Percentiles rank a stretch among this genome's conserved stretches.
Conservation (phyloP, 75 land plant species). For the Cupressus sempervirens region DNA sequence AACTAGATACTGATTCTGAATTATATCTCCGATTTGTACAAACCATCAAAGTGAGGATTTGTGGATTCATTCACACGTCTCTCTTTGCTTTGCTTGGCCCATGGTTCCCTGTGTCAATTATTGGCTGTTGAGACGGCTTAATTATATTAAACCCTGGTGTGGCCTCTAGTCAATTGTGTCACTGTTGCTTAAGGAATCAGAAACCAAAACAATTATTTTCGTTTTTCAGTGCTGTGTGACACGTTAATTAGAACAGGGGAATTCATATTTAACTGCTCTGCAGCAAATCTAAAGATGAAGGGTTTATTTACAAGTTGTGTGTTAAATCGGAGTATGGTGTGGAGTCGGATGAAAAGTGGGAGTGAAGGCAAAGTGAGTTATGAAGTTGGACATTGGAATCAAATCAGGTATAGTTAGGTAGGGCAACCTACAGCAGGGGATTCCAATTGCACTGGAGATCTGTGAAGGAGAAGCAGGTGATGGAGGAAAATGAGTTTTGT, state of each 20-base stretch:
- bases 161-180: not conserved
- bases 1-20: not conserved
- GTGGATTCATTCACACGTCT: not conserved
- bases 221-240: not conserved
- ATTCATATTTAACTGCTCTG: not conserved
- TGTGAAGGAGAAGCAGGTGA: not conserved
- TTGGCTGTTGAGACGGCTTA: not conserved
- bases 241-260: not conserved
- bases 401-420: not conserved
- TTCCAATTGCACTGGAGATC: not conserved
- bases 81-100: not conserved
- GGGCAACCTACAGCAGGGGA: not conserved
- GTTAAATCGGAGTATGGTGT: not conserved
- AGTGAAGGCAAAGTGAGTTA: not conserved
- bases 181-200: not conserved
- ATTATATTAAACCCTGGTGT: not conserved
- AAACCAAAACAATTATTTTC: too few relatives aligned
- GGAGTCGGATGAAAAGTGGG: not conserved
- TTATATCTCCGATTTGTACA: not conserved
- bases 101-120: not conserved
- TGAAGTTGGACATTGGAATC: too few relatives aligned
- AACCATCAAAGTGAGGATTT: not conserved
- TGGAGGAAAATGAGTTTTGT: not conserved
- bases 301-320: not conserved
- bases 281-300: too few relatives aligned